Base-by-base conservation (phyloP, 345 rosid genomes). In the Syzygium jambos region DNA sequence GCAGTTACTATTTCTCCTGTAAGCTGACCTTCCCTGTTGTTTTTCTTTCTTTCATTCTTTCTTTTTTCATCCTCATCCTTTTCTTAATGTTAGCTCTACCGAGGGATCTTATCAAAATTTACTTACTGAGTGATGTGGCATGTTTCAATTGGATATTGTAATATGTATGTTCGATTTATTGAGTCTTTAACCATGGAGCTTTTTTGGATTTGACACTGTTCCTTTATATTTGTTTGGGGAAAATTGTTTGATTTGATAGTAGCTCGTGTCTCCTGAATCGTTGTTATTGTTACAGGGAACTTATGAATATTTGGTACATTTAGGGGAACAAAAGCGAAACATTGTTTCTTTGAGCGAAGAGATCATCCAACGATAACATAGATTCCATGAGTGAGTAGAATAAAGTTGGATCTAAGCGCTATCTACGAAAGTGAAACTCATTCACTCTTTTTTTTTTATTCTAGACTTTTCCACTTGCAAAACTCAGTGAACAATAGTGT, bases 1-100 rank as follows among this genome's bases (percentile, higher is more conserved):
- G 65, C 29, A 3, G 29, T 7, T 11, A 27, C 27, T 11, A 25
- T 25, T 11, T 11, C 65, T 0, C 8, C 65, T 3, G 6, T 52
- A 0, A 0, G 61, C 12, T 38, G 2, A 23, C 0, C 0, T 56
- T 56, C 12, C 12, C 12, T n/a, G n/a, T n/a, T n/a, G n/a, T n/a
- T n/a, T n/a, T n/a, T n/a, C n/a, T n/a, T n/a, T 4, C 13, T 0
- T 56, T 56, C 27, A 22, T 56, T 22, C 5, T 56, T 4, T 10
- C 61, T 56, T 19, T 22, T 25, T 23, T 23, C n/a, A 0, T 56
- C n/a, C 11, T 9, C 4, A 11, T 8, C 61, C 2, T 13, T 61
- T 61, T 1, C 34, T 11, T 61, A 27, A 61, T 13, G 2, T 16
- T 12, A 27, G n/a, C 61, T 56, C 10, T 10, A 23, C 61, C 25